phyloP scores from a whole-genome alignment of 192 early-diverging fungal genomes.

The Coemansia sp. region DNA sequence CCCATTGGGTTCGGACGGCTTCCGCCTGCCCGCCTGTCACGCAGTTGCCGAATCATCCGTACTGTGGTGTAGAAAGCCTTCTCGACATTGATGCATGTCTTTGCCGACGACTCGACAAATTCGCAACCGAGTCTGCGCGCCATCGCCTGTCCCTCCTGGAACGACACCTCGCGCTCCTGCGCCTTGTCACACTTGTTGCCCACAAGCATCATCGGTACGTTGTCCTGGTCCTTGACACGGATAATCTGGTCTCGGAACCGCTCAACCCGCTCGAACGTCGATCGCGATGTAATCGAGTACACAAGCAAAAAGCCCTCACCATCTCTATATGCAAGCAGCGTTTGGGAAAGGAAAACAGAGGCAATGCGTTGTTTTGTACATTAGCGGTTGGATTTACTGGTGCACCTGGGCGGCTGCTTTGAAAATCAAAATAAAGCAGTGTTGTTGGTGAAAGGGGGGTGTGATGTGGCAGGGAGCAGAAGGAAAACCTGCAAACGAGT shows the following conservation, averaged over 20 bases:
- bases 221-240: constrained; percentile 88
- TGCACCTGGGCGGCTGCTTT: constrained; percentile 1
- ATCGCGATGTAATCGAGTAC: constrained; percentile 85
- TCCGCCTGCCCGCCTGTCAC: constrained; percentile 54
- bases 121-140: constrained; percentile 72
- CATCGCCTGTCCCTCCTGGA: constrained; percentile 79
- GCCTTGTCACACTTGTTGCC: constrained; percentile 92
- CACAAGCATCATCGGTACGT: constrained; percentile 86
- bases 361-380: not conserved
- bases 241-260: constrained; percentile 84
- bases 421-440: constrained; percentile 7
- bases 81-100: constrained; percentile 91
- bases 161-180: constrained; percentile 79
- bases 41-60: constrained; percentile 71
- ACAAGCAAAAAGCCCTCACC: constrained; percentile 91
- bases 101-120: constrained; percentile 89
- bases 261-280: constrained; percentile 86
- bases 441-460: not conserved
- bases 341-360: not conserved
- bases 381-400: not conserved
- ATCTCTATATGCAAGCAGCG: constrained; percentile 45
- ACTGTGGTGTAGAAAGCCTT: constrained; percentile 82
- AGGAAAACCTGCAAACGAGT: not conserved
- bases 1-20: constrained; percentile 22
- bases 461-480: not conserved